These are phyloP conservation scores for Daldinia concentrica DNA, from an alignment of 495 filamentous ascomycete species.

Conservation along the genomic window DNA sequence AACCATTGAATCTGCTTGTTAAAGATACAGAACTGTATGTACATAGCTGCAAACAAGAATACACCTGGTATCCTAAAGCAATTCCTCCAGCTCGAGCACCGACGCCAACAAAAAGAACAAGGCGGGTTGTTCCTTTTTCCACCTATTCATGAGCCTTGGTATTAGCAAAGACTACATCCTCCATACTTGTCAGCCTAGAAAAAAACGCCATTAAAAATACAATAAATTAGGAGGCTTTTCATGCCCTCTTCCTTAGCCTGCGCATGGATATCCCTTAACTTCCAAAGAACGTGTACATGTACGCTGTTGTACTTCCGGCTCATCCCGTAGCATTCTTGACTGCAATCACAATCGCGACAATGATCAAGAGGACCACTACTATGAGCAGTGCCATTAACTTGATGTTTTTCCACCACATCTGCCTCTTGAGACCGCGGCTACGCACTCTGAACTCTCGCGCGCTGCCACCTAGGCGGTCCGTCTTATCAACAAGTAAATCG, in stretches of 20 bases:
- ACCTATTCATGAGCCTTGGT: slow-evolving; percentile 9
- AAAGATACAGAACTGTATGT: slow-evolving; percentile 34
- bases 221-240: slow-evolving; percentile 14
- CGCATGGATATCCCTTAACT: neutral
- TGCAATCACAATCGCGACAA: slow-evolving; percentile 61
- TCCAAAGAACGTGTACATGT: neutral
- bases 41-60: slow-evolving; percentile 30
- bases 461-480: slow-evolving; percentile 84
- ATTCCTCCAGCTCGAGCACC: slow-evolving; percentile 27
- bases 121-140: neutral
- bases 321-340: slow-evolving; percentile 48
- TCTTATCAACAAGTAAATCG: slow-evolving; percentile 96
- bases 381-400: slow-evolving; percentile 88
- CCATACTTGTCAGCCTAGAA: slow-evolving; percentile 2
- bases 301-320: neutral
- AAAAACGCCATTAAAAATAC: slow-evolving; percentile 26
- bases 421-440: slow-evolving; percentile 81
- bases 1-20: slow-evolving; percentile 22
- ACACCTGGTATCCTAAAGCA: slow-evolving; percentile 19
- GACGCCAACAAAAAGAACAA: slow-evolving; percentile 34
- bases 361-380: slow-evolving; percentile 82
- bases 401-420: slow-evolving; percentile 99
- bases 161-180: neutral
- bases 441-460: slow-evolving; percentile 90
- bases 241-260: neutral